These are phyloP conservation scores for Candida khao-thaluensis DNA, from an alignment of 805 yeast species.

Conservation along the genomic window DNA sequence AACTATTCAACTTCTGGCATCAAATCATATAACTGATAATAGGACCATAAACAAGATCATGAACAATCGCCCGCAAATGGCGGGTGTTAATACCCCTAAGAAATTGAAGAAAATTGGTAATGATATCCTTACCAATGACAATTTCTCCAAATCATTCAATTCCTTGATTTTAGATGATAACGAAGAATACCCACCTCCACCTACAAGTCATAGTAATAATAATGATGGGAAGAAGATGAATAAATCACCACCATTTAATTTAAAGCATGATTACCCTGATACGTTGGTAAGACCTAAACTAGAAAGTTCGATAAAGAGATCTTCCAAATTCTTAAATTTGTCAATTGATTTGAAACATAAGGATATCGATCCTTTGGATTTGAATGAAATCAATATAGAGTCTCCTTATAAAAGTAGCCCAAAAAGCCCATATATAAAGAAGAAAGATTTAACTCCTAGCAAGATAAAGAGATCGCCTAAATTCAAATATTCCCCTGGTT, in stretches of 20 bases:
- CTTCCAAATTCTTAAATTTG: conserved; percentile 41
- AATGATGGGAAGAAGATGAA: conserved; percentile 24
- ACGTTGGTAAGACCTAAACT: neutral
- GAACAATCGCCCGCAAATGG: conserved; percentile 26
- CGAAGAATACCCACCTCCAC: neutral
- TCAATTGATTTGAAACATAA: conserved; percentile 28
- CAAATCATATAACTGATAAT: too few relatives aligned
- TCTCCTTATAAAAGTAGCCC: conserved; percentile 15
- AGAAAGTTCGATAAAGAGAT: conserved; percentile 32
- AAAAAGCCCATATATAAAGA: neutral
- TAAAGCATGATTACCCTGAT: conserved; percentile 26
- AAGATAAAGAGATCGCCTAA: conserved; percentile 15
- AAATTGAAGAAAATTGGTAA: conserved; percentile 3
- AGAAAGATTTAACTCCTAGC: conserved; percentile 3
- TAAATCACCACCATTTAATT: conserved; percentile 43
- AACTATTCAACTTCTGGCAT: too few relatives aligned
- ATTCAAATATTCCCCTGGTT: neutral
- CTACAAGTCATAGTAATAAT: neutral
- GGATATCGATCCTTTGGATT: conserved; percentile 16
- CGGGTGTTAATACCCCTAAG: conserved; percentile 19
- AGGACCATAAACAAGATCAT: too few relatives aligned
- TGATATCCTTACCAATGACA: conserved; percentile 34
- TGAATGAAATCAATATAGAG: conserved; percentile 24
- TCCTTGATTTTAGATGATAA: conserved; percentile 30
- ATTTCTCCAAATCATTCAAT: conserved; percentile 43